Base-by-base conservation (phyloP, 148 eudicot species). In the Pouteria glomerata region DNA sequence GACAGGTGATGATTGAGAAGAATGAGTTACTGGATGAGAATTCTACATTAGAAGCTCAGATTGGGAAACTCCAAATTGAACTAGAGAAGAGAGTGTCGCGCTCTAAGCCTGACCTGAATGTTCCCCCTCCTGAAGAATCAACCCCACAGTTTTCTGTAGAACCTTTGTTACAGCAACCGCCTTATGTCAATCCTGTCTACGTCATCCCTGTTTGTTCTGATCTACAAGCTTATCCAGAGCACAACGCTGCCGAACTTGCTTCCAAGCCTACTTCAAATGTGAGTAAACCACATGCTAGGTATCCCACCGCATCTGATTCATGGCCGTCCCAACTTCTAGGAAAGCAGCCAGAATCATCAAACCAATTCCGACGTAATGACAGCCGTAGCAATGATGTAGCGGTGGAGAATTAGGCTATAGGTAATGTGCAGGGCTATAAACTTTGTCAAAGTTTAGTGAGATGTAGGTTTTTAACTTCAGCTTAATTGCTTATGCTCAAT, bases 271-370 rank as follows among this genome's bases (percentile, higher is more conserved):
- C 83, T 4, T 73, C 90, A 37, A 48, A 66, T 45, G 88, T 90
- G 74, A 88, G 90, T 74, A 93, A 90, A 78, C 98, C 96, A 31
- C 87, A 83, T 69, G 82, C 98, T 31, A 82, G 98, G 72, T 93
- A 93, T 77, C 96, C 96, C 4, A 80, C 90, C 1, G 72, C 85
- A 0, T 79, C 82, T 14, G 98, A 90, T 76, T 84, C 85, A 26
- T 93, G 98, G 98, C 86, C 96, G 18, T 73, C 82, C 70, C 85
- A 85, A 65, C 78, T 93, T 70, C 85, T 93, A 19, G 79, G 74
- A 44, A 78, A 86, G 75, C 81, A 73, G 56, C 78, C 79, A 4
- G 78, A 78, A 51, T 57, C 51, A 57, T 58, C 55, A 5, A 11
- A 70, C 21, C 64, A 34, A 6, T 42, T 48, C 45, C 13, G 26